Conservation (phyloP, 2,329 filamentous ascomycete species). For the Daldinia eschscholtzii region DNA sequence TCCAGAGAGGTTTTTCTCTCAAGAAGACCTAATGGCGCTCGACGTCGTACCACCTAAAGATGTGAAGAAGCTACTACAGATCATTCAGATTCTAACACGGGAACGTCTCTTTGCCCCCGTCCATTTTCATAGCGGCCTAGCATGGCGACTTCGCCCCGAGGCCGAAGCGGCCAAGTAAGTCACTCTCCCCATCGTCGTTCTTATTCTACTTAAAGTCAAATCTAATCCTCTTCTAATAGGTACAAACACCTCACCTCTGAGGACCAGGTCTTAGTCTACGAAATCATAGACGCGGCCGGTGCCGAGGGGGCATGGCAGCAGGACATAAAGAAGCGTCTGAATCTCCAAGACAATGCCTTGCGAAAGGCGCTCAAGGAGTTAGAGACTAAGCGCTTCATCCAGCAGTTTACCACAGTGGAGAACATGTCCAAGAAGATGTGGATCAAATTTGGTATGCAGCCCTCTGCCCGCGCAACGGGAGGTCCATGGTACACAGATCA, state of each 20-base stretch:
- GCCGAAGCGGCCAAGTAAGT: conserved; percentile 73
- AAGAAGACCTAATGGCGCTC: conserved; percentile 69
- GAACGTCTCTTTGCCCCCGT: conserved; percentile 71
- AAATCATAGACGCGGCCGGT: conserved; percentile 86
- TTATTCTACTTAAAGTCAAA: background rate
- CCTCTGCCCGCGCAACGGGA: conserved; percentile 90
- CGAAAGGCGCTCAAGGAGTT: conserved; percentile 87
- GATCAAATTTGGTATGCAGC: conserved; percentile 86
- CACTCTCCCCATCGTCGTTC: conserved; percentile 10
- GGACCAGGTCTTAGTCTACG: conserved; percentile 87
- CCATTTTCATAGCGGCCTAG: conserved; percentile 58
- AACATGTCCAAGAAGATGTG: conserved; percentile 94
- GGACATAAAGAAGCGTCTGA: conserved; percentile 81
- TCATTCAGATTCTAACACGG: conserved; percentile 69
- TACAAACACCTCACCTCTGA: conserved; percentile 73
- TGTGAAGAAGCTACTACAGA: conserved; percentile 65
- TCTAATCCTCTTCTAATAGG: conserved; percentile 53
- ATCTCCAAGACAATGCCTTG: conserved; percentile 86
- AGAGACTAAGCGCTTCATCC: conserved; percentile 84
- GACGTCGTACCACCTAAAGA: conserved; percentile 70
- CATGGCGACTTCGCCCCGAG: conserved; percentile 70
- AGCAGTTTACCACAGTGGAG: conserved; percentile 91
- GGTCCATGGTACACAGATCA: conserved; percentile 96
- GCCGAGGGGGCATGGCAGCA: conserved; percentile 92
- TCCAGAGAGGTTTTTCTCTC: conserved; percentile 65